Conservation (phyloP, 2,329 filamentous ascomycete genomes). For the Colletotrichum lini region DNA sequence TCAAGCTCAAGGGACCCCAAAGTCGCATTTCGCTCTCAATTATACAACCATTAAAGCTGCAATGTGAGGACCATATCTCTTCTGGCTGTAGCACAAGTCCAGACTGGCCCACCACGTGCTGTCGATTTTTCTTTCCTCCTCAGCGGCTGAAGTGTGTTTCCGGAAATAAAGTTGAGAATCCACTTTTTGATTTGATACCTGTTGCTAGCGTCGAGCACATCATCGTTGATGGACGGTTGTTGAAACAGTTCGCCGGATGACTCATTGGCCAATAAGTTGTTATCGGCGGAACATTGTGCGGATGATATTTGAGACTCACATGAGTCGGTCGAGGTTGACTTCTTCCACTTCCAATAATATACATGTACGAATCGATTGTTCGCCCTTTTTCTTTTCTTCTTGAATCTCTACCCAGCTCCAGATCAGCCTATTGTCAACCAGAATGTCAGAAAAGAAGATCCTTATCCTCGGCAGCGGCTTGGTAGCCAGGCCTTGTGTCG, state of each 20-base stretch:
- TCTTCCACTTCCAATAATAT: not conserved
- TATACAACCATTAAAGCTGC: not conserved
- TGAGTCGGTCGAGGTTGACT: not conserved
- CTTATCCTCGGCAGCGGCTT: constrained; percentile 44
- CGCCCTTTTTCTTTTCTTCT: not conserved
- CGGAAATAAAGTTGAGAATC: not conserved
- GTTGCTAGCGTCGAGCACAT: not conserved
- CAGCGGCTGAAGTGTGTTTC: not conserved
- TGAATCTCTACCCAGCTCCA: not conserved
- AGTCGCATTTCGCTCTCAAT: not conserved
- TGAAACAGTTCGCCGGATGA: not conserved
- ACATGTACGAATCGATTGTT: not conserved
- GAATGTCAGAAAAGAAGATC: constrained; percentile 37
- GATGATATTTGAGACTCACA: not conserved
- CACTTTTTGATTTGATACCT: not conserved
- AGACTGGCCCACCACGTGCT: not conserved
- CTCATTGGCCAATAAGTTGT: not conserved
- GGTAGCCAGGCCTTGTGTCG: constrained; percentile 44
- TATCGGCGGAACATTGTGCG: not conserved
- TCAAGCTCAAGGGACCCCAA: not conserved
- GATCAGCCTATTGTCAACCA: not conserved
- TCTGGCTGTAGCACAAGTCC: not conserved
- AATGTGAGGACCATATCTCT: not conserved
- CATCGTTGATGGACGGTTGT: not conserved
- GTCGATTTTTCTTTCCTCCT: too few relatives aligned